phyloP scores from a whole-genome alignment of 192 early-diverging fungal species.

The Phlyctochytrium bullatum region DNA sequence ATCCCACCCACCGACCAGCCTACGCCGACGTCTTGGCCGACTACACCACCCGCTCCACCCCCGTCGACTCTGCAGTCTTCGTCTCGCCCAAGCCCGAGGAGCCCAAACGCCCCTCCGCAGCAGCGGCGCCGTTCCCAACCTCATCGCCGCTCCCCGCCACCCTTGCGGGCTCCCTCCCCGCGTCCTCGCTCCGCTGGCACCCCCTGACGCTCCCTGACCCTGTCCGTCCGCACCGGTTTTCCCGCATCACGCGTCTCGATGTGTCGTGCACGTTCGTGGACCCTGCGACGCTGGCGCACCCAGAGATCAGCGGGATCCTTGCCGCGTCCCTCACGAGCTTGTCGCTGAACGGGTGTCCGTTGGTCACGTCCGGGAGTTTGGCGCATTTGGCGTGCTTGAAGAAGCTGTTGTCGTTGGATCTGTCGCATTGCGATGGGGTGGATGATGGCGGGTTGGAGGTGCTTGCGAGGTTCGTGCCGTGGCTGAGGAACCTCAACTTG shows the following conservation, averaged over 20 bases:
- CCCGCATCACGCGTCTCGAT: conserved; percentile 29
- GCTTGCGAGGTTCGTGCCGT: conserved; percentile 27
- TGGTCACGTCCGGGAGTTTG: conserved; percentile 30
- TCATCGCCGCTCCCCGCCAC: no score
- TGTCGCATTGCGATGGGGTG: conserved; percentile 42
- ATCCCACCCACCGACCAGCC: neutral
- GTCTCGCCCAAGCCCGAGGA: neutral
- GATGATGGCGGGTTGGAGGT: conserved; percentile 43
- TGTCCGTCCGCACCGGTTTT: conserved; percentile 26
- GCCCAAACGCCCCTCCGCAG: neutral
- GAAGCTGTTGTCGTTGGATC: conserved; percentile 31
- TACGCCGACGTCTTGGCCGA: neutral
- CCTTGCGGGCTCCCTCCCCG: no score
- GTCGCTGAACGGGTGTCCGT: conserved; percentile 41
- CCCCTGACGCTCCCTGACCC: neutral
- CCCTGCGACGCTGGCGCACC: conserved; percentile 18
- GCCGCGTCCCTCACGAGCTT: conserved; percentile 27
- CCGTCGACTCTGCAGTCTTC: neutral
- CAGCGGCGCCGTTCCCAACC: neutral
- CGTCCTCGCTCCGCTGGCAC: no score
- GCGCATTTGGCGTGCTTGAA: conserved; percentile 25
- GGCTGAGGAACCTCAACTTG: conserved; percentile 41
- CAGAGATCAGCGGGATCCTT: conserved; percentile 4
- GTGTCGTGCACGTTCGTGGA: conserved; percentile 43
- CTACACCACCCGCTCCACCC: conserved; percentile 10